Evolutionary conservation across 2,329 filamentous ascomycete genomes (phyloP).

Genomic region (Aspergillus pseudoglaucus): DNA sequence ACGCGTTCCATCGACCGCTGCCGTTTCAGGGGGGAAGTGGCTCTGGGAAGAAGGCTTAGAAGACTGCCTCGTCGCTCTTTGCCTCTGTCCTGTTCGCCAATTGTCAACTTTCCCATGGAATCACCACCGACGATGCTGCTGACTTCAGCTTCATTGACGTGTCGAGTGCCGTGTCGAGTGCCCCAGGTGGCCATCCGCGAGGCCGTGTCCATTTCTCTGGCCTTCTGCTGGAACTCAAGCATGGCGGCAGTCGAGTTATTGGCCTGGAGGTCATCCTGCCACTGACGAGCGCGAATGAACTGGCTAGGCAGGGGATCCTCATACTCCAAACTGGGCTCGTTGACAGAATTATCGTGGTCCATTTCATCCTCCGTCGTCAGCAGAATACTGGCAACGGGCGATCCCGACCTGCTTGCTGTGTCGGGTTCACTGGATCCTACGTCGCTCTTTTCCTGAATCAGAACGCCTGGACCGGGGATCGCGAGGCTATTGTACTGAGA

Average conservation of each 20-base stretch:
- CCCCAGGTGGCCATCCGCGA: slow-evolving; percentile 52
- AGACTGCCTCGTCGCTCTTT: slow-evolving; percentile 43
- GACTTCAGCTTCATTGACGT: slow-evolving; percentile 47
- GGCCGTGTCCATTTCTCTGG: slow-evolving; percentile 47
- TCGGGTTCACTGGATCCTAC: slow-evolving; percentile 24
- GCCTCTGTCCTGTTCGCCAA: slow-evolving; percentile 24
- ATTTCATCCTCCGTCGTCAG: slow-evolving; percentile 15
- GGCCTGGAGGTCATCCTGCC: slow-evolving; percentile 44
- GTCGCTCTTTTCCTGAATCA: slow-evolving; percentile 40
- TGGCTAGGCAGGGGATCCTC: slow-evolving; percentile 29
- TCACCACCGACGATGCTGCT: slow-evolving; percentile 40
- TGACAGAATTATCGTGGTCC: slow-evolving; percentile 11
- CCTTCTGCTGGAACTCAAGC: slow-evolving; percentile 43
- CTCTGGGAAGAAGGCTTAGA: slow-evolving; percentile 36
- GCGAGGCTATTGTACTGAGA: slow-evolving; percentile 25
- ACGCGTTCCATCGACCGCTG: slow-evolving; percentile 26
- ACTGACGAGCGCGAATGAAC: slow-evolving; percentile 39
- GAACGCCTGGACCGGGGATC: slow-evolving; percentile 48
- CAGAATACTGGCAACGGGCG: slow-evolving; percentile 19
- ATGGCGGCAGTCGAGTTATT: slow-evolving; percentile 51
- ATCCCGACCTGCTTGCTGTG: slow-evolving; percentile 19
- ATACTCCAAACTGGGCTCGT: slow-evolving; percentile 19
- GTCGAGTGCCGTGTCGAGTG: slow-evolving; percentile 45
- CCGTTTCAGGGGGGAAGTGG: slow-evolving; percentile 43
- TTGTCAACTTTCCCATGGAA: slow-evolving; percentile 38